These are phyloP conservation scores for Trichoderma lentiforme DNA, from an alignment of 2,329 filamentous ascomycete genomes.

Conservation along the genomic window DNA sequence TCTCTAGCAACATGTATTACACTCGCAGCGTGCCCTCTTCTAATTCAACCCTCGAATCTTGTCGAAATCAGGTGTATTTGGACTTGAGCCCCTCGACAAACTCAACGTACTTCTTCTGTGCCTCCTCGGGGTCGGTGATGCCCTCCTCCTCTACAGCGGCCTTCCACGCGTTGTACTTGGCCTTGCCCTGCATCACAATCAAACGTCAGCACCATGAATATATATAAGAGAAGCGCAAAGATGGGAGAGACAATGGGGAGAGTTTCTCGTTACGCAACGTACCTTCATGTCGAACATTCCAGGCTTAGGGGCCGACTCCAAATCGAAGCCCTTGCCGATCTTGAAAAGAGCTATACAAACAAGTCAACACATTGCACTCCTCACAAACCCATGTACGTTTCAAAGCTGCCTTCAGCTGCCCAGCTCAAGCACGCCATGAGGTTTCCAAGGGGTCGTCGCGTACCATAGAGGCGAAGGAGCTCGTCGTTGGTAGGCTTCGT, in stretches of 20 bases:
- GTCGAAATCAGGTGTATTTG: conserved; percentile 63
- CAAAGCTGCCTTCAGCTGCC: not conserved
- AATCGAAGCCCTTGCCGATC: conserved; percentile 54
- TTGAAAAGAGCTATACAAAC: conserved; percentile 53
- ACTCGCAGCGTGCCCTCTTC: not conserved
- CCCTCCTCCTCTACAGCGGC: conserved; percentile 63
- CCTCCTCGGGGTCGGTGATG: conserved; percentile 55
- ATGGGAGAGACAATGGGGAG: not conserved
- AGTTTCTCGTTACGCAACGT: conserved; percentile 15
- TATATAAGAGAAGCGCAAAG: not conserved
- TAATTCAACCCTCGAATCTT: conserved; percentile 53
- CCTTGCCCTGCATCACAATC: conserved; percentile 60
- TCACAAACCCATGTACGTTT: not conserved
- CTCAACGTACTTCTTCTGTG: conserved; percentile 73
- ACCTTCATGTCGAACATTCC: conserved; percentile 71
- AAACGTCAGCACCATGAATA: not conserved
- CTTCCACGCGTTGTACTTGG: conserved; percentile 77
- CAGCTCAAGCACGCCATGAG: not conserved
- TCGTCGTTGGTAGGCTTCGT: conserved; percentile 62
- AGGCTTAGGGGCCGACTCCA: conserved; percentile 53
- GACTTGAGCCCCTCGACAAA: conserved; percentile 69
- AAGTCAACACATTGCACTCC: not conserved
- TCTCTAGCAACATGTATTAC: conserved; percentile 1
- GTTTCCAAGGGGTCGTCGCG: not conserved
- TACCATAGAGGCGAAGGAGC: conserved; percentile 61